Evolutionary conservation across 768 basidiomycete species (phyloP), one percentile per base, ranked within the genome.

Genomic region (Trametopsis cervina): DNA sequence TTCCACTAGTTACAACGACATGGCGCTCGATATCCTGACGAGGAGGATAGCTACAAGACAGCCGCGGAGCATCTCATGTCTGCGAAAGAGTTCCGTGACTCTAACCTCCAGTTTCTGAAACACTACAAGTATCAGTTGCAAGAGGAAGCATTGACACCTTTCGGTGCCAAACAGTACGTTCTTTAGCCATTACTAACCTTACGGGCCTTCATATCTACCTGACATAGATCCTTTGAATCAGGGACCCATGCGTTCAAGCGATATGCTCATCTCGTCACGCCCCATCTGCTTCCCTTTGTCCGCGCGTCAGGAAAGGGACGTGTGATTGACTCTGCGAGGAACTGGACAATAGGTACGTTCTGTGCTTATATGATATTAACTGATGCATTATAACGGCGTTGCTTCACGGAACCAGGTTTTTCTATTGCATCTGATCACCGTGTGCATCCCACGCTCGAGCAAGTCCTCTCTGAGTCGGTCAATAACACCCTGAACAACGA

Each of bases 21-120:
- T 57, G 89, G 88, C 2, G 79, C 86, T 0, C 78, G 89, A 25
- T 90, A 73, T 54, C 89, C 89, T 0, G 89, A 87, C 0, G 54
- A 58, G 0, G 69, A 55, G 58, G 7, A 53, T 54, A 21, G 84
- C 85, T 7, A 54, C 63, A 41, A 38, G 22, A 46, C 58, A 4
- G 72, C 82, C 0, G 55, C 91, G 3, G 46, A 59, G 4, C 84
- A 83, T 51, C 68, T 91, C 0, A 59, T 75, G 52, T 55, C 66
- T 0, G 81, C 70, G 4, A 57, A 63, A 0, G 52, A 64, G 0
- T 80, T 73, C 57, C 63, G 61, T 0, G 76, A 80, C 37, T 58
- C 67, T 2, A 55, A 63, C 3, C 66, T 88, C 10, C 43, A 67
- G 12, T 90, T 91, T 59, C 58, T 89, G 43, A 64, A 59, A 17